Base-by-base conservation (phyloP, 805 yeast species). In the Saccharomycopsis microspora region DNA sequence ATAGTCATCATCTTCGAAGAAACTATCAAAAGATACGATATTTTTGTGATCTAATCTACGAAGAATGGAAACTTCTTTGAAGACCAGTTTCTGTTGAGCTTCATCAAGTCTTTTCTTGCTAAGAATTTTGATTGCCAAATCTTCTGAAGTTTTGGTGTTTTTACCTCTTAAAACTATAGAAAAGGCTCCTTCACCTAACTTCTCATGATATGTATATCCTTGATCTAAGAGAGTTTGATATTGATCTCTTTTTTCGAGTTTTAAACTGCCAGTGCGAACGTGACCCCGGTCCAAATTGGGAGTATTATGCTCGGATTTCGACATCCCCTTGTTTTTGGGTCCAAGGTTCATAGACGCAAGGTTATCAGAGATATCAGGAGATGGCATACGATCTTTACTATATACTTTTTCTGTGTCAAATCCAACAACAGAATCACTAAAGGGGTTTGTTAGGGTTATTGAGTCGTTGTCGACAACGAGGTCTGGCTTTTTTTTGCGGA, bases 151-250 rank as follows among this genome's bases (percentile, higher is more conserved):
- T 4, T 56, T 55, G 10, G 46, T 46, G 28, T 55, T 46, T 33
- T 41, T 46, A 6, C 86, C 89, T 46, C 75, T 75, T 63, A 78
- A 81, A 11, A 85, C 94, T 32, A 76, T 72, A 3, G 89, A 82
- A 55, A 85, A 85, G 0, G 94, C 89, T 30, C 94, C 94, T 61
- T 85, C 93, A 5, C 94, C 94, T 53, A 85, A 72, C 57, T 72
- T 71, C 41, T 67, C 67, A 3, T 70, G 46, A 31, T 76, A 57
- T 45, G 60, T 61, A 37, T 48, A 48, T 5, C 32, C 10, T 34
- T 43, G 30, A 30, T 47, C 47, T 10, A 47, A 35, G 9, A 47
- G 37, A 32, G 42, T 47, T 40, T 47, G 50, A 32, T 47, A 47
- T 31, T 42, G 32, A 34, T 42, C 45, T 9, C 36, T 37, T 6